Evolutionary conservation across 345 rosid species (phyloP), one percentile per base, ranked within the genome.

Genomic region (Anastatica hierochuntica): DNA sequence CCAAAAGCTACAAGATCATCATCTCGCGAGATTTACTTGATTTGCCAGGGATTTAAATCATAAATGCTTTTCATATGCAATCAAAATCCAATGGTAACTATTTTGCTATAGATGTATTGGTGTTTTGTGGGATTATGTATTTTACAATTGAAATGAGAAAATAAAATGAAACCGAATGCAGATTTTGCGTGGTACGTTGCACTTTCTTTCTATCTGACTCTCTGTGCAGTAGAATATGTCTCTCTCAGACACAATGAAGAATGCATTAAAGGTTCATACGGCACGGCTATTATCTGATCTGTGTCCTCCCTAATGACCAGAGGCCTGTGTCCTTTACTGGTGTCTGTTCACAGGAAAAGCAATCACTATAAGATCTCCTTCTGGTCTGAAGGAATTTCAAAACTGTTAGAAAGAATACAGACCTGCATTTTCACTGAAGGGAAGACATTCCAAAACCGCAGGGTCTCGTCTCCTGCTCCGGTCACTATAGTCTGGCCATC

Each of bases 401-500:
- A 46, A n/a, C n/a, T n/a, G 14, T 33, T 46, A 19, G 36, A 43
- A 35, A 14, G 21, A 27, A 34, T 13, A 29, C 83, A 61, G 60
- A 90, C 98, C 37, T 78, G 88, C 40, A 88, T 31, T 75, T 81
- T 88, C 36, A 77, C 69, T 7, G 95, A 88, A 10, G 98, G 98
- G 70, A 88, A 92, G 43, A 88, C 76, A 38, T 88, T 83, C 97
- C 98, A 88, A 67, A 92, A 92, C 37, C 98, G 63, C 52, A 92
- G 50, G 10, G 95, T 92, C 74, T 92, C 98, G 42, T 92, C 98
- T 42, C 98, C 98, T 36, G 98, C 98, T 65, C 98, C 97, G 0
- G 95, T 92, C 53, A 92, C 97, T 70, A 88, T 88, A 17, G 98
- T 92, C 87, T 87, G 96, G 9, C 98, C 98, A 64, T 88, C 90